These are phyloP conservation scores for Santalum album DNA, from an alignment of 164 flowering plant species.

Conservation along the genomic window DNA sequence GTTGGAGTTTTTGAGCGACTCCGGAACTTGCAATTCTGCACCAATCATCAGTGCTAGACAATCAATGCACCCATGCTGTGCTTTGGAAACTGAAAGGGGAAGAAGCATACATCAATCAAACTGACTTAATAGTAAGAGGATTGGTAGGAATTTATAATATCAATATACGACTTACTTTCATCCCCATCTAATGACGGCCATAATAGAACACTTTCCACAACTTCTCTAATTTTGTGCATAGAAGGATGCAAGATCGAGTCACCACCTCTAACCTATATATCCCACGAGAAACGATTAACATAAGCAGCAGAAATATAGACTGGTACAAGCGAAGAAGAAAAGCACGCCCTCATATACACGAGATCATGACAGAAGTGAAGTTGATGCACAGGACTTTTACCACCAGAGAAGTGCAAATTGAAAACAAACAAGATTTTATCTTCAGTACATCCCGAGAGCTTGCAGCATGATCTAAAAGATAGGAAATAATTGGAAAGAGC, in stretches of 20 bases:
- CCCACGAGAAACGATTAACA: not conserved
- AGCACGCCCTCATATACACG: not conserved
- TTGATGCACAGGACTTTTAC: slow-evolving; percentile 28
- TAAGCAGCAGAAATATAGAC: not conserved
- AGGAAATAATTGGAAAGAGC: slow-evolving; percentile 42
- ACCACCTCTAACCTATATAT: slow-evolving; percentile 42
- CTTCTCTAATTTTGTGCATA: slow-evolving; percentile 34
- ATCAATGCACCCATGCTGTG: slow-evolving; percentile 88
- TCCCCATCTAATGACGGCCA: slow-evolving; percentile 61
- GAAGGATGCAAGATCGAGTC: slow-evolving; percentile 33
- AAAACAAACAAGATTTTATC: slow-evolving; percentile 71
- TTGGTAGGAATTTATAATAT: not conserved
- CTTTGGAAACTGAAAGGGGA: slow-evolving; percentile 56
- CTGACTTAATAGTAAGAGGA: not conserved
- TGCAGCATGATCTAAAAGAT: slow-evolving; percentile 40
- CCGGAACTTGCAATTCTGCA: slow-evolving; percentile 50
- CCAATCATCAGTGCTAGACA: slow-evolving; percentile 79
- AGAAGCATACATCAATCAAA: slow-evolving; percentile 4
- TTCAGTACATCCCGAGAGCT: slow-evolving; percentile 32
- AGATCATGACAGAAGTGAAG: not conserved
- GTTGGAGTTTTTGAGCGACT: slow-evolving; percentile 13
- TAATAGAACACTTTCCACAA: slow-evolving; percentile 36
- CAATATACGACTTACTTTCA: slow-evolving; percentile 41
- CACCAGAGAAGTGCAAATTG: slow-evolving; percentile 75
- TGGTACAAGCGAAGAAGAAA: not conserved